Conservation (phyloP, 2,329 filamentous ascomycete species). For the Tothia fuscella region DNA sequence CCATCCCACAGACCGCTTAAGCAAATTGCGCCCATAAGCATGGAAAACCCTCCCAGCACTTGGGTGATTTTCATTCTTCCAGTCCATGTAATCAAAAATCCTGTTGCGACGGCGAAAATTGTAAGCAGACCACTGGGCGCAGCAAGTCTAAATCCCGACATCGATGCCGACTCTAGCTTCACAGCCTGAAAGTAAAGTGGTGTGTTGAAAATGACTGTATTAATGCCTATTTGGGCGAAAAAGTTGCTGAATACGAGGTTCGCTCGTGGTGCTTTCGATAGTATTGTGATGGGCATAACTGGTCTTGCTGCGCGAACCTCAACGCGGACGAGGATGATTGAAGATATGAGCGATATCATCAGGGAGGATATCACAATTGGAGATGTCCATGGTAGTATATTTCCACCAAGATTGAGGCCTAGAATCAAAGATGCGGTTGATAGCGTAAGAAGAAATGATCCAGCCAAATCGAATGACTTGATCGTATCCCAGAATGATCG, state of each 20-base stretch:
- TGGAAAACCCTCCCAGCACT: conserved; percentile 24
- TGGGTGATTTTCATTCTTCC: conserved; percentile 32
- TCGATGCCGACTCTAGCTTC: conserved; percentile 48
- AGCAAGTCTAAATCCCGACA: conserved; percentile 60
- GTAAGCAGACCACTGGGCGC: conserved; percentile 43
- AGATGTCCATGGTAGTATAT: conserved; percentile 39
- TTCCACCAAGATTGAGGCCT: conserved; percentile 41
- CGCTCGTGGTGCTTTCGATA: conserved; percentile 34
- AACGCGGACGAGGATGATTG: conserved; percentile 31
- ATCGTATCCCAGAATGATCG: conserved; percentile 31
- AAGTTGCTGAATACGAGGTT: conserved; percentile 41
- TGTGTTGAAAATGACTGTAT: conserved; percentile 54
- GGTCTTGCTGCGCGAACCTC: conserved; percentile 27
- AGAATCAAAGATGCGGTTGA: conserved; percentile 38
- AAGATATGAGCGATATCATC: conserved; percentile 26
- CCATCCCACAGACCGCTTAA: conserved; percentile 25
- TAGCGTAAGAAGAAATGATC: conserved; percentile 34
- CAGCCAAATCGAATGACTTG: conserved; percentile 37
- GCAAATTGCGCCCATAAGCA: conserved; percentile 26
- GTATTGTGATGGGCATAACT: conserved; percentile 38
- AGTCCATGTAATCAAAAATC: conserved; percentile 33
- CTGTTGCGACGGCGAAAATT: conserved; percentile 28
- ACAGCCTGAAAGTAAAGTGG: conserved; percentile 53
- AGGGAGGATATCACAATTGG: conserved; percentile 38
- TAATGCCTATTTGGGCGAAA: conserved; percentile 36